Base-by-base conservation (phyloP, 2,329 filamentous ascomycete genomes). In the Thermothelomyces thermophilus region DNA sequence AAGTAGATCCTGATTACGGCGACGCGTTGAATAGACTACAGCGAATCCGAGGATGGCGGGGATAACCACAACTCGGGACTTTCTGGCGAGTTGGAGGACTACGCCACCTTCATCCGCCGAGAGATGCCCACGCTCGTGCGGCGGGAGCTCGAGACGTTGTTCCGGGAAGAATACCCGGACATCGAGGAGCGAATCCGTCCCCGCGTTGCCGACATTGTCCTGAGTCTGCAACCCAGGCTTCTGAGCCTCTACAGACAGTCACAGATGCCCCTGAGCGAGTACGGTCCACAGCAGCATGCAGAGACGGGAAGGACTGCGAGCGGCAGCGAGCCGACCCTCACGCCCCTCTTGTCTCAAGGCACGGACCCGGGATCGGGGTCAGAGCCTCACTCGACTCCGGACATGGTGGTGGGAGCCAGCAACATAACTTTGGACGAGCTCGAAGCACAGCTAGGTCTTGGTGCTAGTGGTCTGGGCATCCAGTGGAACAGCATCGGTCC, bases 51-150 rank as follows among this genome's bases (percentile, higher is more conserved):
- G 5, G 26, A 3, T 16, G 50, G 35, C 22, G 48, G 52, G 13
- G 42, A 16, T 10, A 2, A 26, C 9, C 24, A 36, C 2, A 35
- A 41, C 0, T 14, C n/a, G 10, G n/a, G n/a, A 4, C 39, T 44
- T 1, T 43, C 41, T 3, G 50, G 51, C 2, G 55, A 56, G 7
- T 14, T 61, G 0, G 59, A 60, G 19, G 54, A 59, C 45, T 61
- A 59, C 35, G 49, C 54, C 17, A 56, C 51, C 1, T 60, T 61
- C 28, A 33, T 61, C 11, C 51, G 54, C 3, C 45, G 56, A 28
- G 59, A 61, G 42, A 60, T 61, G 58, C 59, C 57, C 11, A 57
- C 57, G 2, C 48, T 61, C 3, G 57, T 60, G 2, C 52, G 57
- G 1, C 54, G 57, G 9, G 59, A 61, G 39, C 44, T 61, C 9